Conservation (phyloP, 495 filamentous ascomycete species). For the Neurospora sp. region DNA sequence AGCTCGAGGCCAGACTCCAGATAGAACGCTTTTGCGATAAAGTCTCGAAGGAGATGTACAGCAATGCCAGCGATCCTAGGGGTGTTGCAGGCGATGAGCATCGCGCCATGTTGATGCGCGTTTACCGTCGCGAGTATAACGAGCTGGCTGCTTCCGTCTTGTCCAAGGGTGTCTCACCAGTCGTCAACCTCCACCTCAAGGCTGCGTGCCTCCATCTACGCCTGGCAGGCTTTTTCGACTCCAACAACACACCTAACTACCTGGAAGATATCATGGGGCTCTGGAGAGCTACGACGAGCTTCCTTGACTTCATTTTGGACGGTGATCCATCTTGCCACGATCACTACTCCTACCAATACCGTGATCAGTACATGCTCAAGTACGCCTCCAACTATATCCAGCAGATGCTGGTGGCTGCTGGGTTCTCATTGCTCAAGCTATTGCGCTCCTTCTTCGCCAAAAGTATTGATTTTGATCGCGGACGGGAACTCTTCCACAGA, state of each 20-base stretch:
- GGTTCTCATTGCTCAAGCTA: constrained; percentile 76
- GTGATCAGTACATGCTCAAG: constrained; percentile 43
- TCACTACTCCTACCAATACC: constrained; percentile 15
- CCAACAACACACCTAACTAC: constrained; percentile 61
- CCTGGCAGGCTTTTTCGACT: constrained; percentile 82
- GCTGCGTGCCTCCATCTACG: constrained; percentile 76
- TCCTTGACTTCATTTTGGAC: constrained; percentile 63
- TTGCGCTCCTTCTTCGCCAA: constrained; percentile 72
- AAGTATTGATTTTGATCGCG: constrained; percentile 64
- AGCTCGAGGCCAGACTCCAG: constrained; percentile 57
- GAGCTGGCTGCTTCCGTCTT: constrained; percentile 43
- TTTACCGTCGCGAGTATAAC: constrained; percentile 45
- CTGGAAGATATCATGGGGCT: constrained; percentile 66
- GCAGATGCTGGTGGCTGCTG: constrained; percentile 84
- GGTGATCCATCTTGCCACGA: constrained; percentile 25
- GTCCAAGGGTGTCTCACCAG: constrained; percentile 41
- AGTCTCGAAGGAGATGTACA: constrained; percentile 77
- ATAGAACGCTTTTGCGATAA: constrained; percentile 81
- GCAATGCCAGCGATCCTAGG: constrained; percentile 63
- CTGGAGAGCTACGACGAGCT: constrained; percentile 63
- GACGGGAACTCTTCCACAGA: constrained; percentile 60
- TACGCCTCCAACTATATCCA: constrained; percentile 80
- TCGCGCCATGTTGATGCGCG: constrained; percentile 53
- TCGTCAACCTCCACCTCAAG: constrained; percentile 63
- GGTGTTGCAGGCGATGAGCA: constrained; percentile 63